Base-by-base conservation (phyloP, 306 rosid genomes). In the Malus fusca region DNA sequence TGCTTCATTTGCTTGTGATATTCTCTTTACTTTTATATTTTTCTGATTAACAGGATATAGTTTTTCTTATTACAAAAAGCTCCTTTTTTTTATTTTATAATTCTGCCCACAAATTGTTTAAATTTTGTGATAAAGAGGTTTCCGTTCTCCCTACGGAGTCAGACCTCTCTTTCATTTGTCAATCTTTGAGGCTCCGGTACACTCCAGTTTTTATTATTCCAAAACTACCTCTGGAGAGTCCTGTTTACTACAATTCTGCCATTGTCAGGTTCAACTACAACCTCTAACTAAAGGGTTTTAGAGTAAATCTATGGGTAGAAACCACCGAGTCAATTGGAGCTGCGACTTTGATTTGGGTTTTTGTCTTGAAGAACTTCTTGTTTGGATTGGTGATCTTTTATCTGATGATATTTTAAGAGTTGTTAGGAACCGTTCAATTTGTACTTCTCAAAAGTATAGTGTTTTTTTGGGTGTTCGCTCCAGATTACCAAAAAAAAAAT, bases 131-230 rank as follows among this genome's bases (percentile, higher is more conserved):
- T 11, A 37, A 21, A 31, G 17, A 73, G 37, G 88, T 77, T 88
- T 79, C 87, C 94, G 90, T 37, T 77, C 80, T 84, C 87, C 88
- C 55, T 78, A 90, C 96, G 91, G 88, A 90, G 87, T 78, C 83
- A 26, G 82, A 76, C 85, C 75, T 72, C 77, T 35, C 22, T 56
- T 71, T 56, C 74, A 73, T 66, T 80, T 80, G 90, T 92, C 94
- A 90, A 92, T 85, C 87, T 90, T 87, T 83, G 93, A 84, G 88
- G 92, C 93, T 88, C 89, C 80, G 6, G 79, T 75, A 87, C 87
- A 43, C 72, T 68, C 21, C 64, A 26, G 0, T n/a, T 35, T 76
- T 58, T 68, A 11, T 56, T 40, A 8, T 78, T 78, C 84, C 88
- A 58, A 8, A 63, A 79, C 70, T 75, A 59, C 69, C 88, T 89